Evolutionary conservation across 306 rosid species (phyloP).

Genomic region (Trichosanthes truncata): DNA sequence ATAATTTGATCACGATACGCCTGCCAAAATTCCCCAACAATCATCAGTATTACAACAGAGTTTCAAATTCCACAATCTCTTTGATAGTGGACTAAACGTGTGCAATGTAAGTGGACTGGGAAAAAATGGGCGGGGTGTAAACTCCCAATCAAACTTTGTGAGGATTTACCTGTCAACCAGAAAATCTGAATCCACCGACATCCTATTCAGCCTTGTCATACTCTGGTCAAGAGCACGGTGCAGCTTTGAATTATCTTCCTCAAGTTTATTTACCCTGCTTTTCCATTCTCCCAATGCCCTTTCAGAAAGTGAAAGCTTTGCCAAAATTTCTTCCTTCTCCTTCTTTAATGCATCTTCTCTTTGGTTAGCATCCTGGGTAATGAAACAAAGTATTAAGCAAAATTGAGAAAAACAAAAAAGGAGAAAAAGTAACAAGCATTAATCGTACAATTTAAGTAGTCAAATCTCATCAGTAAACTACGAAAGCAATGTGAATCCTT

Average conservation of each 20-base stretch:
- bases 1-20: slow-evolving; percentile 90
- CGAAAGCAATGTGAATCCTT: background rate
- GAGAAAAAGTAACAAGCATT: background rate
- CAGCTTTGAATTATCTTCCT: slow-evolving; percentile 87
- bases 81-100: background rate
- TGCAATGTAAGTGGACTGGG: background rate
- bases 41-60: slow-evolving; percentile 10
- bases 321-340: slow-evolving; percentile 63
- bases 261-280: slow-evolving; percentile 73
- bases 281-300: slow-evolving; percentile 64
- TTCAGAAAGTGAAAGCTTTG: slow-evolving; percentile 69
- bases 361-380: slow-evolving; percentile 54
- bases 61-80: background rate
- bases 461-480: background rate
- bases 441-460: background rate
- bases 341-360: slow-evolving; percentile 40
- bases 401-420: background rate
- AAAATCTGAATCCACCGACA: slow-evolving; percentile 95
- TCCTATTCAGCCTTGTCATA: slow-evolving; percentile 91
- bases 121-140: background rate
- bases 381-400: background rate
- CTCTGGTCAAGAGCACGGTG: slow-evolving; percentile 89
- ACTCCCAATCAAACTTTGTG: background rate
- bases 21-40: slow-evolving; percentile 41
- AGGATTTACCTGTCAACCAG: slow-evolving; percentile 83